These are phyloP conservation scores for Suillus discolor DNA, from an alignment of 768 basidiomycete genomes.

Conservation along the genomic window DNA sequence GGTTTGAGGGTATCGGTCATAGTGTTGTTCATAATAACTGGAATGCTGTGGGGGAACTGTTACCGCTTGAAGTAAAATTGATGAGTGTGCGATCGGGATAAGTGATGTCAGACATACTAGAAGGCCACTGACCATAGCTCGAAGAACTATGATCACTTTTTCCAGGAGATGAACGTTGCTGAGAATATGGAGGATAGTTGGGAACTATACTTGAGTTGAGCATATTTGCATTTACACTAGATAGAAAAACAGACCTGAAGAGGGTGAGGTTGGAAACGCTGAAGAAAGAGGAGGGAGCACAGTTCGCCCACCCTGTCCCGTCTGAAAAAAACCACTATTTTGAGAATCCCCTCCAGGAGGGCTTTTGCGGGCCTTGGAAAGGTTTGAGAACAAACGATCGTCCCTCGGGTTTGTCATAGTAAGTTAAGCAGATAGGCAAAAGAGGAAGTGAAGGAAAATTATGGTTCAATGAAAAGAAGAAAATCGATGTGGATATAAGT, in stretches of 20 bases:
- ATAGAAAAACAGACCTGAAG: slow-evolving; percentile 81
- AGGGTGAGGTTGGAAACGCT: slow-evolving; percentile 86
- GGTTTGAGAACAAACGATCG: slow-evolving; percentile 68
- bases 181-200: slow-evolving; percentile 60
- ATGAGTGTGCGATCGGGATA: slow-evolving; percentile 8
- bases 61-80: slow-evolving; percentile 15
- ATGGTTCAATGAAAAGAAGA: slow-evolving; percentile 48
- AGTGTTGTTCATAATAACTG: slow-evolving; percentile 58
- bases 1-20: slow-evolving; percentile 50
- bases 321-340: slow-evolving; percentile 67
- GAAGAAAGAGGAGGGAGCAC: slow-evolving; percentile 85
- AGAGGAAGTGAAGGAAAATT: slow-evolving; percentile 46
- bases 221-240: slow-evolving; percentile 52
- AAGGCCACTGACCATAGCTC: slow-evolving; percentile 49
- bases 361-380: slow-evolving; percentile 63
- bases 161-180: slow-evolving; percentile 64
- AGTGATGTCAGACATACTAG: slow-evolving; percentile 33
- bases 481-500: slow-evolving; percentile 56
- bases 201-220: slow-evolving; percentile 64
- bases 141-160: slow-evolving; percentile 59
- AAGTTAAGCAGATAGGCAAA: slow-evolving; percentile 59
- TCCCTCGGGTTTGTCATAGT: slow-evolving; percentile 73
- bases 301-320: slow-evolving; percentile 88
- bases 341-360: slow-evolving; percentile 66
- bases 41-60: slow-evolving; percentile 46